These are phyloP conservation scores for Raphanus sativus DNA, from an alignment of 345 rosid genomes.

Conservation along the genomic window DNA sequence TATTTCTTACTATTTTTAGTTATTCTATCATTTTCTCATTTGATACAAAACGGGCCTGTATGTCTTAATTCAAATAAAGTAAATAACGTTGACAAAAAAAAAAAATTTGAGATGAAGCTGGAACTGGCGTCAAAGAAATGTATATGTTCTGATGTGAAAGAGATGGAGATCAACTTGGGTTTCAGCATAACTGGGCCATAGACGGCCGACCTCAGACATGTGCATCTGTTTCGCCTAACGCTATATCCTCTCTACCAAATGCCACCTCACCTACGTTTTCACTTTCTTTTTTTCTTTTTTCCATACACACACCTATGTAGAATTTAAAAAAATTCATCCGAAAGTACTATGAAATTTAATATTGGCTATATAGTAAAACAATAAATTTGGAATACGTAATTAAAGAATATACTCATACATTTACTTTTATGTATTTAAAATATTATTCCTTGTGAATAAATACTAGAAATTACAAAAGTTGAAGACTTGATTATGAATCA, in stretches of 20 bases:
- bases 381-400: neutral
- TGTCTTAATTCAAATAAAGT: neutral
- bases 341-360: neutral
- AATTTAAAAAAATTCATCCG: neutral
- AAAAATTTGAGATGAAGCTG: neutral
- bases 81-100: neutral
- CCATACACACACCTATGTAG: neutral
- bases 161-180: conserved; percentile 37
- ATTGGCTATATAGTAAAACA: neutral
- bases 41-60: neutral
- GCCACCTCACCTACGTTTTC: neutral
- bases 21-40: neutral
- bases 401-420: neutral
- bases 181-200: conserved; percentile 29
- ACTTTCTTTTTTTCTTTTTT: neutral
- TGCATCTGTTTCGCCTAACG: conserved; percentile 28
- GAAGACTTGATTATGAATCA: neutral
- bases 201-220: conserved; percentile 32
- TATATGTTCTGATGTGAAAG: neutral
- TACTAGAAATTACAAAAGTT: neutral
- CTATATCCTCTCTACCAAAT: conserved; percentile 16
- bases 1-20: neutral
- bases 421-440: neutral
- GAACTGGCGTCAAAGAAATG: conserved; percentile 5
- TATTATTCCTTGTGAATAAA: neutral